Conservation (phyloP, 345 rosid genomes). For the Fremontodendron californicum region DNA sequence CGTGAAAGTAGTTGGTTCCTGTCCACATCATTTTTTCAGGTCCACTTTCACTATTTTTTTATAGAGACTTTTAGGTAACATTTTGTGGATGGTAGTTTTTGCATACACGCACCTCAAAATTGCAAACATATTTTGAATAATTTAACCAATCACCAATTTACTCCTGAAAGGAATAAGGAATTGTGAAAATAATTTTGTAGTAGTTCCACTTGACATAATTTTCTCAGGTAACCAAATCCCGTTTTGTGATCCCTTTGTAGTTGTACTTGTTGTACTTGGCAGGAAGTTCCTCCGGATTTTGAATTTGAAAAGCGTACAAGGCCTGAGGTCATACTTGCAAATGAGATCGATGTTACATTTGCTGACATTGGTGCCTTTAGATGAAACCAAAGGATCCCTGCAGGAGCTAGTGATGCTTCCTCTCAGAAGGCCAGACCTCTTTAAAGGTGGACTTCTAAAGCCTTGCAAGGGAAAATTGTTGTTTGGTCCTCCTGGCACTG, state of each 20-base stretch:
- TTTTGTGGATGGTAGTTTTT: neutral
- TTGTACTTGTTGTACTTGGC: neutral
- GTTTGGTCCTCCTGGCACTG: conserved; percentile 96
- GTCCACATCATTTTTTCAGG: neutral
- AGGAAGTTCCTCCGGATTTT: conserved; percentile 78
- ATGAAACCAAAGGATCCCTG: conserved; percentile 77
- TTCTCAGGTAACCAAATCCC: neutral
- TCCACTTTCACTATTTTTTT: neutral
- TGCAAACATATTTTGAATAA: neutral
- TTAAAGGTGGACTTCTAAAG: conserved; percentile 75
- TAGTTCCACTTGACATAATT: neutral
- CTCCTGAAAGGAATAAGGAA: neutral
- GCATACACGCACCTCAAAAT: neutral
- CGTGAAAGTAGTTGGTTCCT: neutral
- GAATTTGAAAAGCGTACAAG: conserved; percentile 97
- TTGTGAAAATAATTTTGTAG: neutral
- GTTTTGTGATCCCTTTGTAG: neutral
- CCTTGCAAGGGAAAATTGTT: conserved; percentile 91
- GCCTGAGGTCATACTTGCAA: conserved; percentile 85
- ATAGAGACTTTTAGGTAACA: neutral
- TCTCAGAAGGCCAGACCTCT: conserved; percentile 82
- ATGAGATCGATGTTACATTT: conserved; percentile 67
- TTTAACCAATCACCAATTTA: neutral
- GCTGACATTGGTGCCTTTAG: conserved; percentile 83
- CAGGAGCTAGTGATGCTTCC: conserved; percentile 98